These are phyloP conservation scores for Plenodomus tracheiphilus DNA, from an alignment of 2,329 filamentous ascomycete species.

Conservation along the genomic window DNA sequence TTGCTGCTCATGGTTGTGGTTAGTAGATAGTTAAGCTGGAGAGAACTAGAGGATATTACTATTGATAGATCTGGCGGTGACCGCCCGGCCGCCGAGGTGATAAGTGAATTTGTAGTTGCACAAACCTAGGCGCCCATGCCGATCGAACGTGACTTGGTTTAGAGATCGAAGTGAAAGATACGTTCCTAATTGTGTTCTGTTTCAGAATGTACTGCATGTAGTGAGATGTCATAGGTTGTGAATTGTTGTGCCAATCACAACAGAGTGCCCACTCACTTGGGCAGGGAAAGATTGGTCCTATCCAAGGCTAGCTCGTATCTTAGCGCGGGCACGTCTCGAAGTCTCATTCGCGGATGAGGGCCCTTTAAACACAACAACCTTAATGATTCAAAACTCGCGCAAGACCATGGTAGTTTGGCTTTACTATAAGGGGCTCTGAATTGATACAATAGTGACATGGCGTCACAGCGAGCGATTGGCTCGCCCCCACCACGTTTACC, in stretches of 20 bases:
- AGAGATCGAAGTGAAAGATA: neutral
- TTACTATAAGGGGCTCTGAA: too few relatives aligned
- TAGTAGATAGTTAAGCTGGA: neutral
- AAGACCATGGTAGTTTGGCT: too few relatives aligned
- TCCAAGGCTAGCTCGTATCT: neutral
- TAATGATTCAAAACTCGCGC: too few relatives aligned
- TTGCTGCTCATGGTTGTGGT: slow-evolving; percentile 9
- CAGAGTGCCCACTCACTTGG: neutral
- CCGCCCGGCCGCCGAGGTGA: too few relatives aligned
- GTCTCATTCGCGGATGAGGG: too few relatives aligned
- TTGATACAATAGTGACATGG: too few relatives aligned
- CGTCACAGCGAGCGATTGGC: too few relatives aligned
- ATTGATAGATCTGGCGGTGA: neutral
- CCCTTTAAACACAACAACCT: neutral
- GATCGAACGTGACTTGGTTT: neutral
- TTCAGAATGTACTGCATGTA: neutral
- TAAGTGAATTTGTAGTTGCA: neutral
- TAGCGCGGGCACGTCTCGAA: neutral
- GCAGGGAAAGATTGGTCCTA: neutral
- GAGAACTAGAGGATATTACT: neutral
- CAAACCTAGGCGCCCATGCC: neutral
- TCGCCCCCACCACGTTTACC: too few relatives aligned
- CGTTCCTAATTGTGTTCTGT: neutral
- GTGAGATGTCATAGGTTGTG: neutral
- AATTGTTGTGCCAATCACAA: neutral